Conservation (phyloP, 2,329 filamentous ascomycete species). For the Alternaria longipes region DNA sequence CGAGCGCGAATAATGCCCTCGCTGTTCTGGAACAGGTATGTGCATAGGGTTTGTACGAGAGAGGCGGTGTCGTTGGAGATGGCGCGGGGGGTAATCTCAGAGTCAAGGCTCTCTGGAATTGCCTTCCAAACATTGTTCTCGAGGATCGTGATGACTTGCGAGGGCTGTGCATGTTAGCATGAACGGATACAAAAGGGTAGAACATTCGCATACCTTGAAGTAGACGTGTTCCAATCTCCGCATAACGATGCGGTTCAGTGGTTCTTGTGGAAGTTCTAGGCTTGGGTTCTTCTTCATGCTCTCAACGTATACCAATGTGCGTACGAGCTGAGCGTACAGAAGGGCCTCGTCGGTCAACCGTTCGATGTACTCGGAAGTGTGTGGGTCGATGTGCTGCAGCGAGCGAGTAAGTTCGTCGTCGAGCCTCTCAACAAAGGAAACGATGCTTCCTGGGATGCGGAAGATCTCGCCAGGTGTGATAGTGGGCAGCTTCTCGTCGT, state of each 20-base stretch:
- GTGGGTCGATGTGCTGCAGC: conserved; percentile 96
- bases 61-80: conserved; percentile 73
- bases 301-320: conserved; percentile 89
- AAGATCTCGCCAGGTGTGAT: conserved; percentile 79
- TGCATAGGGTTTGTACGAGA: conserved; percentile 88
- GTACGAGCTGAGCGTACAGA: conserved; percentile 92
- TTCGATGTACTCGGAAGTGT: conserved; percentile 98
- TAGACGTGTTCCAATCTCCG: conserved; percentile 96
- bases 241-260: conserved; percentile 91
- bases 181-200: not conserved
- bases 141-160: conserved; percentile 89
- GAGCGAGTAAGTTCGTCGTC: conserved; percentile 97
- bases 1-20: conserved; percentile 95
- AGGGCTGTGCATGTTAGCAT: conserved; percentile 66
- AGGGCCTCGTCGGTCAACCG: conserved; percentile 88
- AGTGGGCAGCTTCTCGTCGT: conserved; percentile 90
- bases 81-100: conserved; percentile 78
- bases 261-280: conserved; percentile 82
- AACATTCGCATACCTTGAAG: conserved; percentile 77
- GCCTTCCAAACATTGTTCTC: conserved; percentile 94
- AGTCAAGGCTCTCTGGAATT: conserved; percentile 75
- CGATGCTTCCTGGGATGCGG: conserved; percentile 91
- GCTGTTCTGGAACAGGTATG: conserved; percentile 92
- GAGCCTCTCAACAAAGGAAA: conserved; percentile 92
- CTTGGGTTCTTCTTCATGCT: conserved; percentile 73